Conservation (phyloP, 176 grass and related monocot species). For the Pharus latifolius region DNA sequence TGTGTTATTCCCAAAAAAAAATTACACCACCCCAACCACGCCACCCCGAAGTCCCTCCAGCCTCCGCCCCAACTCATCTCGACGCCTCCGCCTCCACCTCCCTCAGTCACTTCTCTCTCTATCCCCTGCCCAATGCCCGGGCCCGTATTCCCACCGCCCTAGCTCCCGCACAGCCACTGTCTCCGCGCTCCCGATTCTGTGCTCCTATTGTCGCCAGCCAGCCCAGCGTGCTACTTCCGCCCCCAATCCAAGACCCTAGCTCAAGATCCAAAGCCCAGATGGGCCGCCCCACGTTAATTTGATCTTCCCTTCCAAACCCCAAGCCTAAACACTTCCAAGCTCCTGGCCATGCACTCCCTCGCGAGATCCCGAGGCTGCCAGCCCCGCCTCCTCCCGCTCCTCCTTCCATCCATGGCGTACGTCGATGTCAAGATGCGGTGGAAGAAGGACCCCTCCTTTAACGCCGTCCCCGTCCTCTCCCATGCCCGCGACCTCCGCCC, state of each 20-base stretch:
- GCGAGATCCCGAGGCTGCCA: neutral
- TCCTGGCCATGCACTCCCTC: slow-evolving; percentile 12
- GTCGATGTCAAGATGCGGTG: slow-evolving; percentile 68
- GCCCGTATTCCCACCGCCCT: too few relatives aligned
- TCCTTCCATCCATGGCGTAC: slow-evolving; percentile 36
- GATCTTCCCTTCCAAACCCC: neutral
- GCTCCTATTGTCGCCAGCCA: too few relatives aligned
- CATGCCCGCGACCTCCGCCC: slow-evolving; percentile 48
- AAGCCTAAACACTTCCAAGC: neutral
- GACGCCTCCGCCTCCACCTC: too few relatives aligned
- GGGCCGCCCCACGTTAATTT: too few relatives aligned
- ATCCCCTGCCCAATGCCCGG: too few relatives aligned
- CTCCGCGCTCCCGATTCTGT: too few relatives aligned
- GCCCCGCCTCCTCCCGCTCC: neutral
- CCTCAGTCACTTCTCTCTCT: too few relatives aligned
- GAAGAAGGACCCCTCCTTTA: slow-evolving; percentile 73
- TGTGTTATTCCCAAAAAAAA: too few relatives aligned
- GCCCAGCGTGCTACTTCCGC: neutral
- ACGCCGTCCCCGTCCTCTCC: slow-evolving; percentile 40
- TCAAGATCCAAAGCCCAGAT: neutral
- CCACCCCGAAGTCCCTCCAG: too few relatives aligned
- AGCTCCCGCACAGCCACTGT: too few relatives aligned
- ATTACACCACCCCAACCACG: too few relatives aligned
- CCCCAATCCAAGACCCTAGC: neutral
- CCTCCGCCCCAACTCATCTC: too few relatives aligned